These are phyloP conservation scores for Sporothrix phasma DNA, from an alignment of 2,329 filamentous ascomycete species.

Conservation along the genomic window DNA sequence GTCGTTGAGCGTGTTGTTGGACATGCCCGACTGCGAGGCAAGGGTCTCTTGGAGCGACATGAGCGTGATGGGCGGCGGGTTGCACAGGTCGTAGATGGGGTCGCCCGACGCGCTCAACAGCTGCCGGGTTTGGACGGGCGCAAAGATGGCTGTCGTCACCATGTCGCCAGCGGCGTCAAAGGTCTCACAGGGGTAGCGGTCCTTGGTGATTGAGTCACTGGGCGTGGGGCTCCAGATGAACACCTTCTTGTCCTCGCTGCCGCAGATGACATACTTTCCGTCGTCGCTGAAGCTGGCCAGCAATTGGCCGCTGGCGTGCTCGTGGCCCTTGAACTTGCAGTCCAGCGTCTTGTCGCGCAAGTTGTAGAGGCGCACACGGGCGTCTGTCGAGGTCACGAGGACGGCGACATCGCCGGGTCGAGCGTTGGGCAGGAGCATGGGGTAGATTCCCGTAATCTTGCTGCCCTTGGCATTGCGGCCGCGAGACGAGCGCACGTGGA, in stretches of 20 bases:
- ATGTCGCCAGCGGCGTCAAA: constrained; percentile 86
- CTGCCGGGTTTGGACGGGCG: constrained; percentile 67
- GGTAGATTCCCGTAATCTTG: constrained; percentile 89
- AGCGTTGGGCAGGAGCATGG: constrained; percentile 27
- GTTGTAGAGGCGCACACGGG: constrained; percentile 80
- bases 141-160: constrained; percentile 81
- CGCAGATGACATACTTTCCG: constrained; percentile 75
- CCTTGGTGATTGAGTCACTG: constrained; percentile 54
- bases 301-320: constrained; percentile 85
- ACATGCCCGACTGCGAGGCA: constrained; percentile 23
- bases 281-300: constrained; percentile 83
- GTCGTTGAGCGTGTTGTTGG: constrained; percentile 16
- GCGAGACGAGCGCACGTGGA: constrained; percentile 85
- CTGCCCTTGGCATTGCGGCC: constrained; percentile 93
- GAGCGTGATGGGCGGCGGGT: constrained; percentile 80
- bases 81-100: constrained; percentile 92
- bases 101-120: constrained; percentile 74
- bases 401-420: constrained; percentile 59
- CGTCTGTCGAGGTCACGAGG: constrained; percentile 90
- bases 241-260: constrained; percentile 80
- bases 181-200: constrained; percentile 74
- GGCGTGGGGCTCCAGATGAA: constrained; percentile 77
- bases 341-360: constrained; percentile 76
- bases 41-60: constrained; percentile 58
- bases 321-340: constrained; percentile 82